Conservation (phyloP, 768 basidiomycete species). For the Pseudohyphozyma bogoriensis region DNA sequence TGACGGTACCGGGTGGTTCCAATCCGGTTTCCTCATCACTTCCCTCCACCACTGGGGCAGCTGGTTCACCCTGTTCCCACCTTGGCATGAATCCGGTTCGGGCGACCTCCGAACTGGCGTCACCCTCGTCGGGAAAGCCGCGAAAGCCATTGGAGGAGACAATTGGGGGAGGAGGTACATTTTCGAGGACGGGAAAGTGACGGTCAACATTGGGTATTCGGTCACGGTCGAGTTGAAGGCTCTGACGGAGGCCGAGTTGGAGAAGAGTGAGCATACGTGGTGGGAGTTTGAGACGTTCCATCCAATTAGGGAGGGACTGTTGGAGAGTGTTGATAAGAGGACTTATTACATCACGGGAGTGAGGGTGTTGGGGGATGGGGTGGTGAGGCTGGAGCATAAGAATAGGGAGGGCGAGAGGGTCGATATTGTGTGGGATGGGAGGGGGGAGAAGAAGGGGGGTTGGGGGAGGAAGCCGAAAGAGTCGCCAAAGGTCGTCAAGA, state of each 20-base stretch:
- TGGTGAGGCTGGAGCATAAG: slow-evolving; percentile 24
- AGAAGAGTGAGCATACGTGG: slow-evolving; percentile 28
- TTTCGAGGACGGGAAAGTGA: slow-evolving; percentile 23
- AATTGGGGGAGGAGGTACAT: slow-evolving; percentile 28
- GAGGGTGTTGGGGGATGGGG: slow-evolving; percentile 10
- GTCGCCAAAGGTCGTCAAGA: too few species aligned
- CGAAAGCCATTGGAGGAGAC: slow-evolving; percentile 21
- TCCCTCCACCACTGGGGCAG: slow-evolving; percentile 28
- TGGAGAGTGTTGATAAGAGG: slow-evolving; percentile 17
- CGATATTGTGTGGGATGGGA: slow-evolving; percentile 26
- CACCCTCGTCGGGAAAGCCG: slow-evolving; percentile 23
- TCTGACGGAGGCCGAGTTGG: slow-evolving; percentile 7
- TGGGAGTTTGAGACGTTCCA: slow-evolving; percentile 30
- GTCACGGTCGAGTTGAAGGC: slow-evolving; percentile 15
- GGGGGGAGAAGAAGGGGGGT: background rate
- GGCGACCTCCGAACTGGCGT: slow-evolving; percentile 26
- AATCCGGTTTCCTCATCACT: slow-evolving; percentile 29
- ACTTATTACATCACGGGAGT: slow-evolving; percentile 28
- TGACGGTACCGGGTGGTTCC: slow-evolving; percentile 29
- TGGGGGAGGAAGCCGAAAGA: too few species aligned
- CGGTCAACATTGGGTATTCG: slow-evolving; percentile 23
- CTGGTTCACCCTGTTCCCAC: slow-evolving; percentile 30
- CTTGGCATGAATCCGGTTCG: slow-evolving; percentile 25
- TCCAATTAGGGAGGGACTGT: slow-evolving; percentile 16
- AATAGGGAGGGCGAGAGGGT: slow-evolving; percentile 26